These are phyloP conservation scores for Jaltomata sinuosa DNA, from an alignment of 257 asterid genomes.

Conservation along the genomic window DNA sequence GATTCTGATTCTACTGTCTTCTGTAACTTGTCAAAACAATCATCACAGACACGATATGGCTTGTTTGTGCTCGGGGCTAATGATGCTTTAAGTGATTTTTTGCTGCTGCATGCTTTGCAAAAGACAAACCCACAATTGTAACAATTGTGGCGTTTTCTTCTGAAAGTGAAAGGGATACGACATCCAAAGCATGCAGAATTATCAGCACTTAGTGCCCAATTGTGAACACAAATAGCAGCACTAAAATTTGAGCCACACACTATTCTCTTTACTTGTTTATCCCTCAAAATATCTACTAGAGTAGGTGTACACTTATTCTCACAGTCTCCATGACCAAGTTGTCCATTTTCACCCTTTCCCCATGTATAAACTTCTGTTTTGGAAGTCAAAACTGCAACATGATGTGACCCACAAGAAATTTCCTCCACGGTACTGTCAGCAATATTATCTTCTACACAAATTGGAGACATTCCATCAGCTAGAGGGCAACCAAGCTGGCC, in stretches of 20 bases:
- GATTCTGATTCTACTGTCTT: slow-evolving; percentile 31
- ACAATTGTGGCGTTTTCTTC: slow-evolving; percentile 83
- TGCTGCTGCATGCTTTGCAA: slow-evolving; percentile 65
- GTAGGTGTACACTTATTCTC: slow-evolving; percentile 51
- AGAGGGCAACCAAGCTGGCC: slow-evolving; percentile 31
- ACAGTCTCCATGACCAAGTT: slow-evolving; percentile 68
- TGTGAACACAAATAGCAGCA: slow-evolving; percentile 69
- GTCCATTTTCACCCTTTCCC: slow-evolving; percentile 83
- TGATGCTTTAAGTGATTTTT: slow-evolving; percentile 63
- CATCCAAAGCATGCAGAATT: slow-evolving; percentile 70
- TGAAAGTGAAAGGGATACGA: slow-evolving; percentile 58
- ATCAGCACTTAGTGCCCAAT: slow-evolving; percentile 61
- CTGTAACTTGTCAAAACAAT: slow-evolving; percentile 62
- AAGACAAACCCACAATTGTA: slow-evolving; percentile 90
- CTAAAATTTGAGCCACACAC: slow-evolving; percentile 75
- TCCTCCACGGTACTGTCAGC: slow-evolving; percentile 52
- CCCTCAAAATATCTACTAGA: slow-evolving; percentile 53
- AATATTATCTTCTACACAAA: slow-evolving; percentile 35
- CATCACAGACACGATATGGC: slow-evolving; percentile 93
- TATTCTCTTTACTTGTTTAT: slow-evolving; percentile 61
- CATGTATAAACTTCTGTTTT: slow-evolving; percentile 77
- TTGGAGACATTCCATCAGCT: slow-evolving; percentile 37
- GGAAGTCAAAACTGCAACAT: slow-evolving; percentile 60
- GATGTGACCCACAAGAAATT: slow-evolving; percentile 77
- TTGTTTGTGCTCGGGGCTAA: slow-evolving; percentile 69